phyloP scores from a whole-genome alignment of 169 alveolate species.

The Eimeria nieschulzi region DNA sequence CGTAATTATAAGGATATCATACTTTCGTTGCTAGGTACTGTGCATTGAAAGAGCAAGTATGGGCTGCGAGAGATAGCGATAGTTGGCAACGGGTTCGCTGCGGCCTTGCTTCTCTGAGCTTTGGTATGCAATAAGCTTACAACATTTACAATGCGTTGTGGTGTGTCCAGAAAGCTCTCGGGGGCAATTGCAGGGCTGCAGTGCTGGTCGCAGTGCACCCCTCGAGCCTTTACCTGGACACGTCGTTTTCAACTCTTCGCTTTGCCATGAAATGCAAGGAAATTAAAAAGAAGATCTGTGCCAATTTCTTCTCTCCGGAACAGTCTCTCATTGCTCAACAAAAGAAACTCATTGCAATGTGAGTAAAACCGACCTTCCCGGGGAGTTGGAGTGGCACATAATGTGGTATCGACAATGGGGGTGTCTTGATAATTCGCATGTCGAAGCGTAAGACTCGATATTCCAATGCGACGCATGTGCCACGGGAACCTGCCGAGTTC shows the following conservation, averaged over 20 bases:
- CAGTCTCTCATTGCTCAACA: conserved; percentile 86
- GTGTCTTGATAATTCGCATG: too few relatives aligned
- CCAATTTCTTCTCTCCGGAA: conserved; percentile 82
- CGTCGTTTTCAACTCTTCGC: conserved; percentile 83
- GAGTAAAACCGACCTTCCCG: conserved; percentile 5
- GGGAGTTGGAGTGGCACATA: too few relatives aligned
- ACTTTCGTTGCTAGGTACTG: neutral
- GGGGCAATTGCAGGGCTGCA: conserved; percentile 85
- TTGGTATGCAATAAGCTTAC: too few relatives aligned
- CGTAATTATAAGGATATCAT: neutral
- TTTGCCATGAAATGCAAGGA: conserved; percentile 83
- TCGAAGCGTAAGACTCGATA: too few relatives aligned
- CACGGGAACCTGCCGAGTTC: too few relatives aligned
- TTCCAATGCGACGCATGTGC: too few relatives aligned
- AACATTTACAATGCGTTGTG: neutral
- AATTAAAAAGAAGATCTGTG: conserved; percentile 76
- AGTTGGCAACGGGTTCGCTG: too few relatives aligned
- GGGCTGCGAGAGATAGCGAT: too few relatives aligned
- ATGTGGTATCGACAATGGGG: too few relatives aligned
- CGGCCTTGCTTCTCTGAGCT: too few relatives aligned
- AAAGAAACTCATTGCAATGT: conserved; percentile 81
- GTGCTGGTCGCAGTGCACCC: conserved; percentile 85
- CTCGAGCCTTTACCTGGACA: conserved; percentile 82
- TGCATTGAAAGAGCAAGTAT: too few relatives aligned
- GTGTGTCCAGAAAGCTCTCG: conserved; percentile 76